Evolutionary conservation across 306 rosid species (phyloP).

Genomic region (Rubus idaeus): DNA sequence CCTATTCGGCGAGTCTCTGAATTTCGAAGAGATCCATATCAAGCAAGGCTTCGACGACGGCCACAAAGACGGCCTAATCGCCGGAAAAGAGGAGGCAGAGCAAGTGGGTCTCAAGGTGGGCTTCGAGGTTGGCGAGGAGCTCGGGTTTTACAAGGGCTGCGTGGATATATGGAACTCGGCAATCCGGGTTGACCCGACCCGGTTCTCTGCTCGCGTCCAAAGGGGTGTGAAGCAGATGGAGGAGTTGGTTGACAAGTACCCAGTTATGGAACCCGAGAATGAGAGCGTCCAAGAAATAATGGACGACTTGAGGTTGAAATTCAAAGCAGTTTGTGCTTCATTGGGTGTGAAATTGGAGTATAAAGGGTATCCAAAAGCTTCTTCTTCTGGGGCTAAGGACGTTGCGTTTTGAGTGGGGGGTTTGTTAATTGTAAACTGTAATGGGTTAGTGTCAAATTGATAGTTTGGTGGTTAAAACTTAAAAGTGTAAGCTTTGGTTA

Average conservation of each 20-base stretch:
- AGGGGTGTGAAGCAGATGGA: constrained; percentile 58
- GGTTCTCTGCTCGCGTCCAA: constrained; percentile 52
- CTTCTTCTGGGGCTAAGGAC: constrained; percentile 37
- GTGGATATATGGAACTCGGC: constrained; percentile 56
- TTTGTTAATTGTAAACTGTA: neutral
- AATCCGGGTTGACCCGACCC: constrained; percentile 43
- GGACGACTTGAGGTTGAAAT: constrained; percentile 71
- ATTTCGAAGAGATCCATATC: constrained; percentile 61
- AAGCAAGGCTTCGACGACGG: constrained; percentile 74
- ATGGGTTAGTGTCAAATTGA: neutral
- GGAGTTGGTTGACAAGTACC: constrained; percentile 58
- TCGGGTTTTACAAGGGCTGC: constrained; percentile 76
- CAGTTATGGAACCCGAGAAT: constrained; percentile 67
- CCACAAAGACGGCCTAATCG: constrained; percentile 44
- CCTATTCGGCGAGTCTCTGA: constrained; percentile 52
- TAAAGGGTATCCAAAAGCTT: constrained; percentile 51
- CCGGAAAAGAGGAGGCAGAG: constrained; percentile 57
- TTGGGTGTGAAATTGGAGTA: constrained; percentile 70
- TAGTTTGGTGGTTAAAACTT: neutral
- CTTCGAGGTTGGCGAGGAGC: constrained; percentile 73
- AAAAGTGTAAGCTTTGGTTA: neutral
- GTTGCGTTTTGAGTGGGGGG: constrained; percentile 40
- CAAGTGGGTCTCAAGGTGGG: constrained; percentile 77
- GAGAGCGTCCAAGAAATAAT: constrained; percentile 56
- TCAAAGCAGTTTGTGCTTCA: constrained; percentile 59